Percentiles rank a stretch among this genome's conserved stretches.
phyloP scores from a whole-genome alignment of 2,329 filamentous ascomycete species.

The Cercospora sp. region DNA sequence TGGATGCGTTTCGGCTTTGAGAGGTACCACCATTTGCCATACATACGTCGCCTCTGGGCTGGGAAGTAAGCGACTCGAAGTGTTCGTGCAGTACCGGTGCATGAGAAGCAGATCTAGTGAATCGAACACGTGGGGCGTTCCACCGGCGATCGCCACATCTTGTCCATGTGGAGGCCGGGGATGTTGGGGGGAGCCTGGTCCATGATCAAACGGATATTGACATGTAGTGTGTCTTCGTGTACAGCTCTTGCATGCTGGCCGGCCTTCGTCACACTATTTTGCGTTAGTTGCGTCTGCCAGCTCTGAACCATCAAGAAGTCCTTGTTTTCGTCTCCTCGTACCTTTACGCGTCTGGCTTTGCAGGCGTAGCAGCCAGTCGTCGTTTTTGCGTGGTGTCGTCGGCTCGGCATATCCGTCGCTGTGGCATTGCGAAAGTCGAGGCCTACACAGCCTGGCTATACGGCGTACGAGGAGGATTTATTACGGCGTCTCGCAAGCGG shows the following conservation, averaged over 20 bases:
- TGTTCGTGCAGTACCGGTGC: constrained; percentile 35
- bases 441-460: not conserved
- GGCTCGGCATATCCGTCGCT: constrained; percentile 30
- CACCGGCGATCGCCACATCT: not conserved
- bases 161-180: not conserved
- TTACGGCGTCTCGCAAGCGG: not conserved
- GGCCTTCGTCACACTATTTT: constrained; percentile 33
- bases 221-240: constrained; percentile 32
- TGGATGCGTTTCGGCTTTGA: constrained; percentile 9
- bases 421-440: constrained; percentile 2
- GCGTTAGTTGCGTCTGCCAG: not conserved
- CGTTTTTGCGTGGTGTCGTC: constrained; percentile 35
- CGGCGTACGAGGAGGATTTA: constrained; percentile 20
- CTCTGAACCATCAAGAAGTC: not conserved
- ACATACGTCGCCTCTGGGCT: constrained; percentile 25
- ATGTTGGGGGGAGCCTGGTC: not conserved
- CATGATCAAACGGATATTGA: constrained; percentile 17
- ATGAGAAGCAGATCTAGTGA: constrained; percentile 33
- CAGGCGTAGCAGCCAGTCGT: constrained; percentile 32
- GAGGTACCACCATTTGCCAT: constrained; percentile 27
- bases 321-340: constrained; percentile 11
- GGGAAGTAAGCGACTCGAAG: constrained; percentile 28
- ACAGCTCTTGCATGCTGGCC: constrained; percentile 34
- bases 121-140: constrained; percentile 25
- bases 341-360: constrained; percentile 37